Evolutionary conservation across 768 basidiomycete genomes (phyloP).

Genomic region (Coprinellus micaceus): DNA sequence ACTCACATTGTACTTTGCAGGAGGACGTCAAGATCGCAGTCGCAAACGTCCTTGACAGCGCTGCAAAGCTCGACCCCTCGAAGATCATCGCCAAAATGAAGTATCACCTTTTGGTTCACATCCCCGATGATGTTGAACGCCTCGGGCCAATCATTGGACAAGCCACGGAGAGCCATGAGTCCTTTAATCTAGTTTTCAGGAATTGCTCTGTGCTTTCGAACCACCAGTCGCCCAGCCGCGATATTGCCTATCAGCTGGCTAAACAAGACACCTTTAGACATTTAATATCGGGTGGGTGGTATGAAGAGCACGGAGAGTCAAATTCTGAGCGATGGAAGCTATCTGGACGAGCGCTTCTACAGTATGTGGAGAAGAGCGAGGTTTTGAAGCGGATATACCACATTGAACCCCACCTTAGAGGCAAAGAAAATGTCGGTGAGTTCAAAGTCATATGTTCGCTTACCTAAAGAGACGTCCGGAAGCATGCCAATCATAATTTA

Average conservation of each 20-base stretch:
- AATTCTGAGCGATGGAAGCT: conserved; percentile 11
- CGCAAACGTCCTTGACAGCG: conserved; percentile 35
- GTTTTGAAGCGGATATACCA: too few relatives aligned
- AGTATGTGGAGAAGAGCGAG: too few relatives aligned
- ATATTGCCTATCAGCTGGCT: conserved; percentile 3
- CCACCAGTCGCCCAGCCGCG: conserved; percentile 4
- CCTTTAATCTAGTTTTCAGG: conserved; percentile 41
- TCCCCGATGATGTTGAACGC: conserved; percentile 27
- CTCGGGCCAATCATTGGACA: conserved; percentile 34
- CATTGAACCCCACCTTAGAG: too few relatives aligned
- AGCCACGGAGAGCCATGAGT: conserved; percentile 35
- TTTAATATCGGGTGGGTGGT: conserved; percentile 11
- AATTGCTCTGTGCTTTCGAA: conserved; percentile 30
- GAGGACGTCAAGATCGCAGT: conserved; percentile 25
- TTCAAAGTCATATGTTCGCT: too few relatives aligned
- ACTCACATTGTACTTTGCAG: conserved; percentile 23
- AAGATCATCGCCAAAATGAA: conserved; percentile 34
- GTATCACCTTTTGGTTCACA: conserved; percentile 32
- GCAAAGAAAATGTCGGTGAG: too few relatives aligned
- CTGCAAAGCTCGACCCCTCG: conserved; percentile 30
- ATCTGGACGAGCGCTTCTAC: too few relatives aligned
- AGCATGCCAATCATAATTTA: too few relatives aligned
- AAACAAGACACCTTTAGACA: conserved; percentile 6
- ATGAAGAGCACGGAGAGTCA: conserved; percentile 17
- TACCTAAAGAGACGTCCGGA: too few relatives aligned